phyloP scores from a whole-genome alignment of 75 land plant species.

The Pinus taeda region DNA sequence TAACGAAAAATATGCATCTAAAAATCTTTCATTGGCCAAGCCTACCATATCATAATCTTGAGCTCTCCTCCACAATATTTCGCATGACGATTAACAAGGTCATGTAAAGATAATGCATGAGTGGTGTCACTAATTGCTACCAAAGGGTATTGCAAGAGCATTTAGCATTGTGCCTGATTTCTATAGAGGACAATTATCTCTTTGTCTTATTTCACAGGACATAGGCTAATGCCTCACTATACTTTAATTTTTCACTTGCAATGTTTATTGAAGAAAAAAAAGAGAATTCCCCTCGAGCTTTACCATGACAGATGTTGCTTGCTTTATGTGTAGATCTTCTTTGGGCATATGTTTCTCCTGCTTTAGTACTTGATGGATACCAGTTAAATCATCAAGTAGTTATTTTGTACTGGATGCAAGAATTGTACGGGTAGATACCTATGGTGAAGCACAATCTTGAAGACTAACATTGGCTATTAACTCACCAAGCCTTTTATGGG shows the following conservation, averaged over 20 bases:
- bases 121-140: constrained; percentile 95
- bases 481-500: constrained; percentile 91
- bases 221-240: too few species aligned
- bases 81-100: constrained; percentile 88
- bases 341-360: constrained; percentile 84
- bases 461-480: constrained; percentile 57
- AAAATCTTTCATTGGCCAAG: constrained; percentile 88
- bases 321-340: constrained; percentile 95
- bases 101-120: constrained; percentile 87
- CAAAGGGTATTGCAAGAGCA: constrained; percentile 75
- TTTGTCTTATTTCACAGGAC: constrained; percentile 26
- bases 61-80: constrained; percentile 98
- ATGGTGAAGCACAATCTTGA: constrained; percentile 62
- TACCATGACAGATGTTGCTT: too few species aligned
- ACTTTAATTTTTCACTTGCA: too few species aligned
- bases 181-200: constrained; percentile 93
- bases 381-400: constrained; percentile 65
- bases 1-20: constrained; percentile 96
- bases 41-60: constrained; percentile 97
- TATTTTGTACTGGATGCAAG: constrained; percentile 46
- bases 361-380: constrained; percentile 57
- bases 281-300: too few species aligned
- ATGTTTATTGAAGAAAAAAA: too few species aligned
- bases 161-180: constrained; percentile 92
- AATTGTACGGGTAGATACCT: constrained; percentile 32